Conservation (phyloP, 2,329 filamentous ascomycete genomes). For the Corinectria fuckeliana region DNA sequence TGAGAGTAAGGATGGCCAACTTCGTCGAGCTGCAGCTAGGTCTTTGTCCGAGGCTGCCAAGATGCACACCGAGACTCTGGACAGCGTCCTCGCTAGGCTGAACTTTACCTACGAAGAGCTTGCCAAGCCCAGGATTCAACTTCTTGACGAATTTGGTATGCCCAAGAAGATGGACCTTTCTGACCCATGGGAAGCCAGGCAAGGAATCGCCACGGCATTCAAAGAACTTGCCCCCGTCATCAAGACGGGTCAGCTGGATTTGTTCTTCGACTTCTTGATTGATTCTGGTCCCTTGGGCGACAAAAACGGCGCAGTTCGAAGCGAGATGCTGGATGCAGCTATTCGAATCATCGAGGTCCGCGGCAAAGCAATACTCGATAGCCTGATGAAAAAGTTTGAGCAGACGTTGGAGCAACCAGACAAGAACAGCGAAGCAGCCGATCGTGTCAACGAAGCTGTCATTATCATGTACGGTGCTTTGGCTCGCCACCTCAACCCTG, state of each 20-base stretch:
- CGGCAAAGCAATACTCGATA: conserved; percentile 82
- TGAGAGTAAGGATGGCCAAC: conserved; percentile 78
- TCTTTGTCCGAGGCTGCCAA: conserved; percentile 78
- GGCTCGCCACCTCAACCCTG: conserved; percentile 81
- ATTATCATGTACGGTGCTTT: conserved; percentile 97
- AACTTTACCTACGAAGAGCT: conserved; percentile 77
- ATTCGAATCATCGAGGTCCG: conserved; percentile 80
- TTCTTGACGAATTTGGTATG: conserved; percentile 94
- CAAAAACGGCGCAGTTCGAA: conserved; percentile 75
- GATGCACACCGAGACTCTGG: conserved; percentile 64
- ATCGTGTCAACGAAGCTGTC: conserved; percentile 94
- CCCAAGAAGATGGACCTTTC: conserved; percentile 84
- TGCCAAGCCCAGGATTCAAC: conserved; percentile 80
- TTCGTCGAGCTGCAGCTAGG: conserved; percentile 83
- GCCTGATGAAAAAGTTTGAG: conserved; percentile 92
- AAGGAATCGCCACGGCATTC: conserved; percentile 88
- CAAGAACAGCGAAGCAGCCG: conserved; percentile 79
- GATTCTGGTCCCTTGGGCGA: conserved; percentile 88
- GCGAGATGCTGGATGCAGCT: conserved; percentile 91
- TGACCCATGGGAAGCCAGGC: conserved; percentile 90
- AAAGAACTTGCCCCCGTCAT: conserved; percentile 79
- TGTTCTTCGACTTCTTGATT: conserved; percentile 85
- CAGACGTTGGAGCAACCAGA: conserved; percentile 84
- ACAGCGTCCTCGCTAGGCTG: conserved; percentile 68
- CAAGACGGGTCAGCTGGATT: conserved; percentile 71